Evolutionary conservation across 768 basidiomycete genomes (phyloP).

Genomic region (Cubamyces sp.): DNA sequence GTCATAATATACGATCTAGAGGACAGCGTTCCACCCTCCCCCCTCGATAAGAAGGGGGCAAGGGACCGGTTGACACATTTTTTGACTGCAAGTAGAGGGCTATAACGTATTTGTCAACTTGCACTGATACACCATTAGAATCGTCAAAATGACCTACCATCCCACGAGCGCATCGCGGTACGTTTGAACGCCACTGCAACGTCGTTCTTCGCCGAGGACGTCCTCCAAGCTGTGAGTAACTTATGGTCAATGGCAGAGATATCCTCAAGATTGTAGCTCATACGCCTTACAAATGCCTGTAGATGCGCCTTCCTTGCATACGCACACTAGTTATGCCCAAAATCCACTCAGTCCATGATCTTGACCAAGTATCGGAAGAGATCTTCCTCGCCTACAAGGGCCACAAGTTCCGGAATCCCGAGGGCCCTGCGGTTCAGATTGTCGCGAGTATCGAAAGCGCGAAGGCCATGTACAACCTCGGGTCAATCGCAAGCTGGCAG

Average conservation of each 20-base stretch:
- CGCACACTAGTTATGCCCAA: slow-evolving; percentile 84
- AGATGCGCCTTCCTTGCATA: slow-evolving; percentile 54
- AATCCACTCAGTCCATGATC: slow-evolving; percentile 68
- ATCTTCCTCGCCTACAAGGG: slow-evolving; percentile 41
- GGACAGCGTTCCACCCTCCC: slow-evolving; percentile 74
- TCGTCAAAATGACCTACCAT: slow-evolving; percentile 39
- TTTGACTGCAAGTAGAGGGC: slow-evolving; percentile 47
- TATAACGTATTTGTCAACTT: background rate
- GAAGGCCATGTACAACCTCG: slow-evolving; percentile 63
- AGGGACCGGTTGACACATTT: slow-evolving; percentile 59
- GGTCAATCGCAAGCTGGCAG: slow-evolving; percentile 73
- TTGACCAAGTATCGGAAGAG: slow-evolving; percentile 60
- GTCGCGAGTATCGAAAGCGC: slow-evolving; percentile 90
- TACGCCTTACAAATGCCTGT: background rate
- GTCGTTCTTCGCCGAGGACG: slow-evolving; percentile 66
- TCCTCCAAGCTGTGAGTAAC: slow-evolving; percentile 56
- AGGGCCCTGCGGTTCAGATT: slow-evolving; percentile 50
- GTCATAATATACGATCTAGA: slow-evolving; percentile 88
- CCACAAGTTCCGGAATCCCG: slow-evolving; percentile 24
- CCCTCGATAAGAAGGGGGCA: slow-evolving; percentile 61
- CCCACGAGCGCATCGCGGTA: slow-evolving; percentile 61
- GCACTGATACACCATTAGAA: background rate
- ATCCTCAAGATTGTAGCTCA: background rate
- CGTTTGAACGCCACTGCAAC: slow-evolving; percentile 72
- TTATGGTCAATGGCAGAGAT: background rate